Base-by-base conservation (phyloP, 441 rosid genomes). In the Melastoma candidum region DNA sequence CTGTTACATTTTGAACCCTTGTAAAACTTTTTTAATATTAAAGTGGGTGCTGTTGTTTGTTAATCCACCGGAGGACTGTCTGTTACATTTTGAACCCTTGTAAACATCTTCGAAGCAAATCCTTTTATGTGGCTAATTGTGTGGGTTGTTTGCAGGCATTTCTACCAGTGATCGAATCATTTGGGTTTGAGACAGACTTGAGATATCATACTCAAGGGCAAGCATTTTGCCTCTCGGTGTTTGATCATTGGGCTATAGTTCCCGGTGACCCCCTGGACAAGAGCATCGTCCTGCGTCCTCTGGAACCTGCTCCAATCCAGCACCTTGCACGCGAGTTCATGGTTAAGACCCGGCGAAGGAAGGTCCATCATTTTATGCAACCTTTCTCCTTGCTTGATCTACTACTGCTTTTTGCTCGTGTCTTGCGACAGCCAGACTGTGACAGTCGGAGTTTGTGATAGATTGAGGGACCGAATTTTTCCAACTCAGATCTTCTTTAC, bases 191-290 rank as follows among this genome's bases (percentile, higher is more conserved):
- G 83, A 87, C 96, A 7, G 96, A 87, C 56, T 59, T 87, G 70
- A 77, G 96, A 59, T 84, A 84, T 73, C 90, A 84, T 71, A 87
- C 96, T 11, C 93, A 84, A 63, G 90, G 96, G 54, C 95, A 86
- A 72, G 93, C 96, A 54, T 87, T 84, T 68, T 80, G 82, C 69
- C 66, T 78, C 11, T 82, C 87, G 0, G 90, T 74, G 58, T 87
- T 87, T 52, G 96, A 87, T 73, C 96, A 87, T 56, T 87, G 96
- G 96, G 90, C 87, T 48, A 87, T 84, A 44, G 96, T 87, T 41
- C 93, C 96, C 44, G 96, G 96, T 48, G 96, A 87, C 52, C 96
- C 96, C 52, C 93, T 87, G 12, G 96, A 87, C 81, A 87, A 87
- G 75, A 64, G 82, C 77, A 87, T 87, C 49, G 83, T 77, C 49